Base-by-base conservation (phyloP, 108 stramenopile genomes). In the Epipyxis sp. region DNA sequence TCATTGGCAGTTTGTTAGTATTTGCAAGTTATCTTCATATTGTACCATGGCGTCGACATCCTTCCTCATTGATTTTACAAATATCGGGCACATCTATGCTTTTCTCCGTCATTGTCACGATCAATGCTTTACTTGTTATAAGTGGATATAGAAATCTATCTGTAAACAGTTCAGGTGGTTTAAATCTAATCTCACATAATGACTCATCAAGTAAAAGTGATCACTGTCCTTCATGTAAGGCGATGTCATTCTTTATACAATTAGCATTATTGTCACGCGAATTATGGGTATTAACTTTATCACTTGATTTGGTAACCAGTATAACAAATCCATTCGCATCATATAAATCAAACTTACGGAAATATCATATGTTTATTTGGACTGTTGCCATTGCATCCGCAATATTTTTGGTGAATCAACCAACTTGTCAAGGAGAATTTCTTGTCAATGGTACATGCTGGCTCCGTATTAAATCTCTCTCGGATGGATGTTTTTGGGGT, bases 241-340 rank as follows among this genome's bases (percentile, higher is more conserved):
- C 27, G 13, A 74, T 74, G 50, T 74, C 71, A 37, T 74, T 74
- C 25, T 35, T 39, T 37, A 13, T 74, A 39, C 71, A 74, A 34
- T 37, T 74, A 32, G 29, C 50, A 32, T 42, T 74, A 27, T 29
- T 74, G 3, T 39, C 71, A 29, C 44, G 71, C 3, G 71, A 74
- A 42, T 16, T 13, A 39, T 74, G 71, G 71, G 27, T 74, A 16
- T 29, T 57, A 3, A 74, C 71, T 10, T 29, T 74, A 3, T 46
- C 71, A 10, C 13, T 74, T 3, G 71, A 74, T 37, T 42, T 74
- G 44, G 32, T 74, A 6, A 54, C 50, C 25, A 13, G 10, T 32
- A 54, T 74, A 10, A 74, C 71, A 37, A 74, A 74, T 37, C 71
- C 71, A 13, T 74, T 74, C 50, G 3, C 71, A 6, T 54, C 46